Evolutionary conservation across 2,329 filamentous ascomycete genomes (phyloP).

Genomic region (Teratosphaeria nubilosa): DNA sequence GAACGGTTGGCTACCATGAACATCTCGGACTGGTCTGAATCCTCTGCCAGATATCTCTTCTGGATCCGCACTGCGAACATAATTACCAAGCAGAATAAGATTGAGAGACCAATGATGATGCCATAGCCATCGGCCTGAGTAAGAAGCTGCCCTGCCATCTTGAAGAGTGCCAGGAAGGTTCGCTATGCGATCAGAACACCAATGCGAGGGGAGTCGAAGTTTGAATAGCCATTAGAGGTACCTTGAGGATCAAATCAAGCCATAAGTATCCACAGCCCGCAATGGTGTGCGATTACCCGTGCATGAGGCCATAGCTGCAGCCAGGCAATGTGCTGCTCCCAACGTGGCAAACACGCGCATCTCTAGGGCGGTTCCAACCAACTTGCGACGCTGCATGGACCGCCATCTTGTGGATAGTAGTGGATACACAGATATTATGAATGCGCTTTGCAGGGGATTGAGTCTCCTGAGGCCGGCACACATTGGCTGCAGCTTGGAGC

Average conservation of each 20-base stretch:
- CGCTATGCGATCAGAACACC: not conserved
- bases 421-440: not conserved
- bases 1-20: slow-evolving; percentile 29
- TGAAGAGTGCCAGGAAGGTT: not conserved
- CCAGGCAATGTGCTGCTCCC: too few species aligned
- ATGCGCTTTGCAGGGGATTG: not conserved
- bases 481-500: not conserved
- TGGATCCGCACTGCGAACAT: slow-evolving; percentile 38
- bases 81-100: slow-evolving; percentile 40
- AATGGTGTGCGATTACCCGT: not conserved
- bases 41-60: slow-evolving; percentile 33
- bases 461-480: not conserved
- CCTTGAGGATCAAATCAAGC: too few species aligned
- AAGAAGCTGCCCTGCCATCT: slow-evolving; percentile 13
- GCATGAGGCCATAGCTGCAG: not conserved
- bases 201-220: not conserved
- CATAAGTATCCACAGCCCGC: not conserved
- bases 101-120: slow-evolving; percentile 39
- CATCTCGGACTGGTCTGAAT: slow-evolving; percentile 37
- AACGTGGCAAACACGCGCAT: not conserved
- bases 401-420: not conserved
- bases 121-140: slow-evolving; percentile 34
- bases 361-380: not conserved
- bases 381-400: not conserved
- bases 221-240: not conserved